These are phyloP conservation scores for Clarireedia hainanense DNA, from an alignment of 2,329 filamentous ascomycete species.

Conservation along the genomic window DNA sequence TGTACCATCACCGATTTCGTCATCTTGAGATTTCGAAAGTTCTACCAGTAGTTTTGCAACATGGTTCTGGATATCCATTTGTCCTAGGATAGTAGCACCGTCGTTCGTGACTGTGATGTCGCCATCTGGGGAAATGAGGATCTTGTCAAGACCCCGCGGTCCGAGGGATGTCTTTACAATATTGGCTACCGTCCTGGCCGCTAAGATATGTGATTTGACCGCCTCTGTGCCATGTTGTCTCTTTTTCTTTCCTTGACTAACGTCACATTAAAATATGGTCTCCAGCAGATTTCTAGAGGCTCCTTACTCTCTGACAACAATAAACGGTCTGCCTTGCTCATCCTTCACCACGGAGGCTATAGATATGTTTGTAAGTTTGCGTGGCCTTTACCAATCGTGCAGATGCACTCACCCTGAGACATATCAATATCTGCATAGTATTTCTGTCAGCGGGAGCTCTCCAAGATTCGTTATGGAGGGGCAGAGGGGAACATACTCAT, in stretches of 20 bases:
- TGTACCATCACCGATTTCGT: conserved; percentile 97
- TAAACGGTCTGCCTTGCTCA: conserved; percentile 94
- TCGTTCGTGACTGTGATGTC: conserved; percentile 99
- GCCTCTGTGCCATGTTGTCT: conserved; percentile 94
- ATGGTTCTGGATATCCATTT: conserved; percentile 99
- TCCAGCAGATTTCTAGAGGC: conserved; percentile 14
- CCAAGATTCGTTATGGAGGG: conserved; percentile 19
- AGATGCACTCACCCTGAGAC: conserved; percentile 61
- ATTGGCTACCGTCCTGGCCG: conserved; percentile 89
- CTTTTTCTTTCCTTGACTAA: conserved; percentile 93
- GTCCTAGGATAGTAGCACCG: conserved; percentile 90
- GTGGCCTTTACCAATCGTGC: neutral
- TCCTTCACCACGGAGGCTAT: conserved; percentile 79
- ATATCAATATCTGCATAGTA: conserved; percentile 63
- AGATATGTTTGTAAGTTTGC: conserved; percentile 18
- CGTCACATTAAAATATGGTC: conserved; percentile 14
- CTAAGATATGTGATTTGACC: conserved; percentile 96
- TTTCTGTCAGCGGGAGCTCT: conserved; percentile 20
- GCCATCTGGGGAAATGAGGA: conserved; percentile 95
- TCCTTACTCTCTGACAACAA: conserved; percentile 91
- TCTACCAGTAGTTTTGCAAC: conserved; percentile 95
- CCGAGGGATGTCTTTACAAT: conserved; percentile 97
- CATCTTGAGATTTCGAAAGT: conserved; percentile 96
- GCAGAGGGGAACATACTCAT: conserved; percentile 43
- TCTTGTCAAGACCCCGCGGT: conserved; percentile 95